phyloP scores from a whole-genome alignment of 371 early-diverging fungal species.

The Cokeromyces recurvatus region DNA sequence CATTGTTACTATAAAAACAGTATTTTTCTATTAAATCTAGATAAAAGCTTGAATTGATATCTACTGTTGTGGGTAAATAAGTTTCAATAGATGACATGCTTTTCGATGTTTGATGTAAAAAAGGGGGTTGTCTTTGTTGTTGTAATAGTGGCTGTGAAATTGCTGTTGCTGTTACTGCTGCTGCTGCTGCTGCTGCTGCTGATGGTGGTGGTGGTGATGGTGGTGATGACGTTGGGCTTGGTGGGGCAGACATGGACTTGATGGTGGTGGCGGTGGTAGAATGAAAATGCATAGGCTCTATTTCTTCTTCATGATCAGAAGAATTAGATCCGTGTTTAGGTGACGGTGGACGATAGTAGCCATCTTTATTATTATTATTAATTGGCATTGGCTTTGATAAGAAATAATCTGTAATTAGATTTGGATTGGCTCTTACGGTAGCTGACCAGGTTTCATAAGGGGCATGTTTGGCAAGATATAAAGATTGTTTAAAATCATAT shows the following conservation, averaged over 20 bases:
- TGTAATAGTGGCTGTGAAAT: no score
- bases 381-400: slow-evolving; percentile 1
- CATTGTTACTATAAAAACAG: slow-evolving; percentile 29
- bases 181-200: no score
- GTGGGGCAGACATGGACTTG: slow-evolving; percentile 3
- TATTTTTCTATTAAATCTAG: slow-evolving; percentile 39
- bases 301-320: no score
- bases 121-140: no score
- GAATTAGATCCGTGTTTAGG: no score
- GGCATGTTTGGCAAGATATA: slow-evolving; percentile 21
- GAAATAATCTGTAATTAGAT: slow-evolving; percentile 1
- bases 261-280: no score
- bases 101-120: slow-evolving; percentile 3
- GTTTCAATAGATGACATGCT: no score
- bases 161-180: no score
- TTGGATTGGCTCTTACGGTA: slow-evolving; percentile 1
- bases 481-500: slow-evolving; percentile 29
- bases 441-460: slow-evolving; percentile 6
- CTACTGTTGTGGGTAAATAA: slow-evolving; percentile 1
- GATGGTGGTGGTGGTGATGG: slow-evolving; percentile 2
- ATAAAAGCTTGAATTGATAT: slow-evolving; percentile 27
- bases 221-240: slow-evolving; percentile 15
- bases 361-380: background rate
- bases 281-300: background rate
- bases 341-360: background rate